Evolutionary conservation across 352 stramenopile genomes (phyloP).

Genomic region (Halophytophthora batemanensis): DNA sequence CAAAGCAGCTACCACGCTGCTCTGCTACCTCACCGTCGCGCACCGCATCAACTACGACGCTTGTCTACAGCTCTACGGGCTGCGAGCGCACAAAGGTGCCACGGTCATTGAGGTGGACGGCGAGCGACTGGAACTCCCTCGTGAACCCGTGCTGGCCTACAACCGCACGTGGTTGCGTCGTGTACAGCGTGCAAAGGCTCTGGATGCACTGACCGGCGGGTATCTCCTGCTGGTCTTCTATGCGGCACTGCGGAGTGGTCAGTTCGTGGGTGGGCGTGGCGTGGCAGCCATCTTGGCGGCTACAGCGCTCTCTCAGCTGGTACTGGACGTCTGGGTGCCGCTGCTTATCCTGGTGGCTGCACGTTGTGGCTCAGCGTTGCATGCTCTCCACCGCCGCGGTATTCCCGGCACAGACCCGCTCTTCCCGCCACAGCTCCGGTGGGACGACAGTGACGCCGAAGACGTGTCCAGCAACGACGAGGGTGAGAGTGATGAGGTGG

Average conservation of each 20-base stretch:
- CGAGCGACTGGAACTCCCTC: slow-evolving; percentile 22
- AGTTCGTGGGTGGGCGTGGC: slow-evolving; percentile 41
- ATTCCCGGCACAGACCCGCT: slow-evolving; percentile 57
- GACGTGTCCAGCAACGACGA: slow-evolving; percentile 19
- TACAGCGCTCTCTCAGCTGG: slow-evolving; percentile 40
- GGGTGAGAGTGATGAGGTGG: slow-evolving; percentile 12
- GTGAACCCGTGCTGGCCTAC: slow-evolving; percentile 65
- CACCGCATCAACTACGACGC: slow-evolving; percentile 63
- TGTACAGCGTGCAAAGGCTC: slow-evolving; percentile 52
- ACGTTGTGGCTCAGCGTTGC: slow-evolving; percentile 46
- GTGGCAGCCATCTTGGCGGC: slow-evolving; percentile 41
- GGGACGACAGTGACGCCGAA: slow-evolving; percentile 46
- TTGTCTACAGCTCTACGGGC: slow-evolving; percentile 47
- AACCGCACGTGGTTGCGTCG: slow-evolving; percentile 59
- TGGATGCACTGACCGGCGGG: slow-evolving; percentile 48
- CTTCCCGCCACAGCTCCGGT: slow-evolving; percentile 66
- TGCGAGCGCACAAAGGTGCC: slow-evolving; percentile 19
- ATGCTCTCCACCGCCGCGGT: slow-evolving; percentile 54
- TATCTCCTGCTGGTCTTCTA: slow-evolving; percentile 79
- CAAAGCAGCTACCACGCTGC: slow-evolving; percentile 48
- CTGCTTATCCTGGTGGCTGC: slow-evolving; percentile 67
- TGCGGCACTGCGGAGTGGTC: slow-evolving; percentile 52
- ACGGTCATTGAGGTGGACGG: slow-evolving; percentile 28
- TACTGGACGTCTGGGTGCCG: slow-evolving; percentile 65
- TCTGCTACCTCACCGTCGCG: slow-evolving; percentile 51